Evolutionary conservation across 2,329 filamentous ascomycete genomes (phyloP).

Genomic region (Pseudohalonectria lignicola): DNA sequence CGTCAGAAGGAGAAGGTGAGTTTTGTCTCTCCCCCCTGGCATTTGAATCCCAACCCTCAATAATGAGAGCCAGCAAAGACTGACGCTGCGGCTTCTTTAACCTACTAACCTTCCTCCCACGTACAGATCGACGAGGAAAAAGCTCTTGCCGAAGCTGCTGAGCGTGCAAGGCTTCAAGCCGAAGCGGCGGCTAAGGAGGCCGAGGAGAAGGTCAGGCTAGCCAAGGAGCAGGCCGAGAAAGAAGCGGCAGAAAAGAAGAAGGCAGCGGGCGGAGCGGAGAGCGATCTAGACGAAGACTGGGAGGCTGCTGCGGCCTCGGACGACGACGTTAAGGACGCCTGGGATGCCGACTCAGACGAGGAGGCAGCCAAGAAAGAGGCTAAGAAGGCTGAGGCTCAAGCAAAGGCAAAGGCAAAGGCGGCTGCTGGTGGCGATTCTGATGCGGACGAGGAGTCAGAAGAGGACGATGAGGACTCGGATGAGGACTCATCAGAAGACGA

Average conservation of each 20-base stretch:
- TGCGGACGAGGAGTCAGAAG: slow-evolving; percentile 20
- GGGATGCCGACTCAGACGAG: slow-evolving; percentile 78
- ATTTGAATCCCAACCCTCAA: background rate
- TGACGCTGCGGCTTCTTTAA: background rate
- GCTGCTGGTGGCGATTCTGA: slow-evolving; percentile 31
- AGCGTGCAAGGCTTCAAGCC: slow-evolving; percentile 57
- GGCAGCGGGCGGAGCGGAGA: slow-evolving; percentile 44
- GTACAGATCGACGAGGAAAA: slow-evolving; percentile 63
- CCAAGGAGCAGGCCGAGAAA: slow-evolving; percentile 42
- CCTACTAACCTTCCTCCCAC: slow-evolving; percentile 2
- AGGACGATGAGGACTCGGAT: slow-evolving; percentile 38
- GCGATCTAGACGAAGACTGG: slow-evolving; percentile 73
- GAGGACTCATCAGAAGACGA: slow-evolving; percentile 61
- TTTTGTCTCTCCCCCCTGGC: background rate
- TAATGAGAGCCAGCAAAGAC: background rate
- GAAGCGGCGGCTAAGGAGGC: slow-evolving; percentile 54
- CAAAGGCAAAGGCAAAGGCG: slow-evolving; percentile 5
- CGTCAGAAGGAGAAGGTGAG: slow-evolving; percentile 43
- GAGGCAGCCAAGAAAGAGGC: slow-evolving; percentile 37
- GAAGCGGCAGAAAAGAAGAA: slow-evolving; percentile 33
- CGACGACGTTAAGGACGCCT: slow-evolving; percentile 80
- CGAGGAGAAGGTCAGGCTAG: slow-evolving; percentile 45
- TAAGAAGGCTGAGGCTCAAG: slow-evolving; percentile 11
- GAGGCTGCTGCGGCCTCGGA: slow-evolving; percentile 70
- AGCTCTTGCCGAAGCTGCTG: slow-evolving; percentile 66